A percentile compares a stretch with the other conserved stretches of the same genome.
Evolutionary conservation across 768 basidiomycete genomes (phyloP).

Genomic region (Agaricus blazei): DNA sequence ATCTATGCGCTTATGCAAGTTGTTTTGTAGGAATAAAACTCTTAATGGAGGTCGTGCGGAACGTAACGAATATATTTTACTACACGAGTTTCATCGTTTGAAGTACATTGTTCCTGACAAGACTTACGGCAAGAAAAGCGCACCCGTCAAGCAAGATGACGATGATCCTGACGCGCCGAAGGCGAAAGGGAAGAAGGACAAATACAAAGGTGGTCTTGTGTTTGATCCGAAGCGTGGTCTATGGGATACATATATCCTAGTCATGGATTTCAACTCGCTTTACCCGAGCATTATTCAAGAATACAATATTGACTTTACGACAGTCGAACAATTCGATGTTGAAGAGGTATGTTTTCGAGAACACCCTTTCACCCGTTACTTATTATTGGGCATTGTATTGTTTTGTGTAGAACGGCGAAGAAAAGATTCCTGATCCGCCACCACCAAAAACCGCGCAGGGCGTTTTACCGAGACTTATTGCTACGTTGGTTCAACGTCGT

Average conservation of each 20-base stretch:
- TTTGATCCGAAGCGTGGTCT: slow-evolving; percentile 94
- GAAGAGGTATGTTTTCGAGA: slow-evolving; percentile 37
- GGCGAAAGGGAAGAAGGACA: slow-evolving; percentile 75
- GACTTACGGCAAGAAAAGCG: slow-evolving; percentile 71
- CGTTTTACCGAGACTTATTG: slow-evolving; percentile 94
- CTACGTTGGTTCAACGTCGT: slow-evolving; percentile 89
- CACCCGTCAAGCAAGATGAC: slow-evolving; percentile 47
- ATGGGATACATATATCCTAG: slow-evolving; percentile 95
- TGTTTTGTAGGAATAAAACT: slow-evolving; percentile 79
- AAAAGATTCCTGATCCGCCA: slow-evolving; percentile 89
- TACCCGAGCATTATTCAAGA: slow-evolving; percentile 99
- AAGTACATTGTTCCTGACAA: slow-evolving; percentile 99
- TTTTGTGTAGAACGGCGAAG: slow-evolving; percentile 59
- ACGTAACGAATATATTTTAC: slow-evolving; percentile 96
- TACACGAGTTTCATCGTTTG: slow-evolving; percentile 95
- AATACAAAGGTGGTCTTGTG: slow-evolving; percentile 97
- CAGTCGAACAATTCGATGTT: slow-evolving; percentile 70
- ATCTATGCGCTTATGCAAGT: background rate
- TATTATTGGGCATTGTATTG: no score
- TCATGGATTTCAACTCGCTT: slow-evolving; percentile 99
- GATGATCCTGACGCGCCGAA: slow-evolving; percentile 39
- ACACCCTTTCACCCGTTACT: background rate
- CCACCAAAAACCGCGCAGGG: slow-evolving; percentile 67
- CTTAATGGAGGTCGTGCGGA: slow-evolving; percentile 97
- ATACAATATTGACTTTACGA: slow-evolving; percentile 99